Evolutionary conservation across 331 rosid genomes (phyloP).

Genomic region (Acacia concinna): DNA sequence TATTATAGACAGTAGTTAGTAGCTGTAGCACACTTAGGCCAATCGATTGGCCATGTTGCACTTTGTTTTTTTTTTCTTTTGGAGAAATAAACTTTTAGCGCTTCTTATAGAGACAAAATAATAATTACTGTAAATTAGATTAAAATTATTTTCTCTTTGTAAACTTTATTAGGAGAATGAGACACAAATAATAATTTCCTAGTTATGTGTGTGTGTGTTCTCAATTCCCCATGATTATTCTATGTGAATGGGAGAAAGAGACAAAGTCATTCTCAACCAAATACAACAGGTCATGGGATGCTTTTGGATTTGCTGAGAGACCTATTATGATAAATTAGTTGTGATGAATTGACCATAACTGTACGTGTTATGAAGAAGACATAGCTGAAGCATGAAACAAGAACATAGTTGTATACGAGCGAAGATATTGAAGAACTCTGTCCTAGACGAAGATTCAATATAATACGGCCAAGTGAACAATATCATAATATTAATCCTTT

Average conservation of each 20-base stretch:
- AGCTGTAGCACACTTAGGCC: too few species aligned
- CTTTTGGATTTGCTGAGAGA: neutral
- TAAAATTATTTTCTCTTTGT: too few species aligned
- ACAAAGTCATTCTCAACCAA: neutral
- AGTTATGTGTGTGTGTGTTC: too few species aligned
- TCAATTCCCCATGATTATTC: neutral
- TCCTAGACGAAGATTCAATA: neutral
- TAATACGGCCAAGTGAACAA: neutral
- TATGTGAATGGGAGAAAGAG: neutral
- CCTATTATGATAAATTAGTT: neutral
- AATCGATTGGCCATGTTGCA: neutral
- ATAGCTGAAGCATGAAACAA: neutral
- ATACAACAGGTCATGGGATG: neutral
- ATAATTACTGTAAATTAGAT: too few species aligned
- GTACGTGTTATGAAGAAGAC: neutral
- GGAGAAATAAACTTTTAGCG: neutral
- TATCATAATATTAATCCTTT: neutral
- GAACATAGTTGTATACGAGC: neutral
- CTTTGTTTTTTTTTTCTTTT: neutral
- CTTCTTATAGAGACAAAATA: neutral
- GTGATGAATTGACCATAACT: neutral
- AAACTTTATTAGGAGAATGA: neutral
- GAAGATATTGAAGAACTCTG: neutral
- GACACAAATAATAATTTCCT: neutral
- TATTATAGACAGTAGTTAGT: too few species aligned